These are phyloP conservation scores for Carex parvula DNA, from an alignment of 176 grass and related monocot species.

Conservation along the genomic window DNA sequence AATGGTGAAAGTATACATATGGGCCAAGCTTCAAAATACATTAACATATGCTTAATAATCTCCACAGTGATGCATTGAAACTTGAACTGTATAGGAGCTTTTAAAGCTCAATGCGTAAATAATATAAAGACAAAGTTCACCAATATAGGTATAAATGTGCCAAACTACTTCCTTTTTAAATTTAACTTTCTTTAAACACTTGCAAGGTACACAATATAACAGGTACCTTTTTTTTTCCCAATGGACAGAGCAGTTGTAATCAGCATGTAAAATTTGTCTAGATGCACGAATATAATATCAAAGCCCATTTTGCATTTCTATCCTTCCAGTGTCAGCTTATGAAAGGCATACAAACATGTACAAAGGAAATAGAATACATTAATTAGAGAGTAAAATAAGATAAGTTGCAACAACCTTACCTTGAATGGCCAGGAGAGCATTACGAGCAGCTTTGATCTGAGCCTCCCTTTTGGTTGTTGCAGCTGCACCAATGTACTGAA, in stretches of 20 bases:
- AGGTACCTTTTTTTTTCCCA: neutral
- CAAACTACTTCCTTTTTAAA: too few relatives aligned
- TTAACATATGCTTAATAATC: neutral
- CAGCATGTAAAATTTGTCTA: neutral
- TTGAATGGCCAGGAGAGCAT: conserved; percentile 91
- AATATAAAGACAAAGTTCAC: neutral
- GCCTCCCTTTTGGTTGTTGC: conserved; percentile 84
- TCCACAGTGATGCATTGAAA: neutral
- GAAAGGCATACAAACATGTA: neutral
- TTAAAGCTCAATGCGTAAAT: neutral
- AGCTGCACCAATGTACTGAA: conserved; percentile 43
- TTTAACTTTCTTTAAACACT: too few relatives aligned
- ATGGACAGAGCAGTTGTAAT: neutral
- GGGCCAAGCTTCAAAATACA: neutral
- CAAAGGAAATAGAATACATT: neutral
- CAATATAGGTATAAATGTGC: neutral
- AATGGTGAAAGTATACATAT: neutral
- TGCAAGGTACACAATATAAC: too few relatives aligned
- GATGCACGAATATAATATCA: neutral
- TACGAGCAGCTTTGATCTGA: conserved; percentile 85
- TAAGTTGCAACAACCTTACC: conserved; percentile 25
- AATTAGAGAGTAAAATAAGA: neutral
- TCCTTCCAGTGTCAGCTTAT: neutral
- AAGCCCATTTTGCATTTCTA: neutral
- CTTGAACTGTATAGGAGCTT: neutral